Percentiles rank a stretch among this genome's conserved stretches.
These are phyloP conservation scores for Candida piceae DNA, from an alignment of 805 yeast genomes.

Conservation along the genomic window DNA sequence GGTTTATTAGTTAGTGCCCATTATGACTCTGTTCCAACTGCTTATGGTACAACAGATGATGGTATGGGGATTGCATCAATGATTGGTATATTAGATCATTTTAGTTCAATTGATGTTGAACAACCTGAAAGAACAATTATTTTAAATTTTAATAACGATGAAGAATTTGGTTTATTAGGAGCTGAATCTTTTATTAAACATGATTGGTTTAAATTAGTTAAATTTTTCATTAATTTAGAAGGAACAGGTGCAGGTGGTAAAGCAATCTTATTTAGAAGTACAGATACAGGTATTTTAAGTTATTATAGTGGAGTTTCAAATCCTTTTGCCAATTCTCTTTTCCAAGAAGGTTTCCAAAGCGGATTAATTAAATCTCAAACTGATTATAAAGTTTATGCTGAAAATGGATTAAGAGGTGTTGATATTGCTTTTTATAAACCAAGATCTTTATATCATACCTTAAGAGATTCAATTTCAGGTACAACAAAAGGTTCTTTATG, in stretches of 20 bases:
- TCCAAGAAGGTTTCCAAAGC: conserved; percentile 79
- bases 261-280: conserved; percentile 77
- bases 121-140: conserved; percentile 70
- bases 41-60: conserved; percentile 87
- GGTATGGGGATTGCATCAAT: conserved; percentile 84
- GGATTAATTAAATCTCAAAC: conserved; percentile 76
- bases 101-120: conserved; percentile 24
- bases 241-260: conserved; percentile 93
- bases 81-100: conserved; percentile 60
- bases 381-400: conserved; percentile 69
- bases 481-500: conserved; percentile 66
- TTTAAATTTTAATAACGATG: conserved; percentile 85
- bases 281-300: conserved; percentile 67
- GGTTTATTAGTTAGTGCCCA: conserved; percentile 81
- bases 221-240: conserved; percentile 73
- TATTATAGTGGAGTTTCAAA: conserved; percentile 48
- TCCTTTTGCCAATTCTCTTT: conserved; percentile 77
- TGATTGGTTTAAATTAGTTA: conserved; percentile 60
- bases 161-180: conserved; percentile 83
- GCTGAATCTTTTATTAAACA: conserved; percentile 70
- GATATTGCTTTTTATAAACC: conserved; percentile 90
- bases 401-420: conserved; percentile 72
- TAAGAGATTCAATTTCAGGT: conserved; percentile 60
- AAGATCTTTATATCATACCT: conserved; percentile 78
- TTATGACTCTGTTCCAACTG: conserved; percentile 83